Evolutionary conservation across 331 rosid genomes (phyloP).

Genomic region (Rosa hybrid): DNA sequence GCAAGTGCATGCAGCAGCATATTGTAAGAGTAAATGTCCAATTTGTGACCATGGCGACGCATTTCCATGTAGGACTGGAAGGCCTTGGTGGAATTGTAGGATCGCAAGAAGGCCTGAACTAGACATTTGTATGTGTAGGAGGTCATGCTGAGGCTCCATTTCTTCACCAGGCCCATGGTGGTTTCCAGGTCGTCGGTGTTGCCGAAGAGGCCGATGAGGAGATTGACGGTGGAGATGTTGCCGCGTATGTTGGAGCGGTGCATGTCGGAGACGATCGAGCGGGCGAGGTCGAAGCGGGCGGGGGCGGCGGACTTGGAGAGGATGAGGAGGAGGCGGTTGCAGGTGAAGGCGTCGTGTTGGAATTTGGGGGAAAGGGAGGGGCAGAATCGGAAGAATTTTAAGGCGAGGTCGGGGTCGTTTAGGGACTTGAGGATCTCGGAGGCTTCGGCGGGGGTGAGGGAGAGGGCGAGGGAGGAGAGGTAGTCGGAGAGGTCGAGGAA

Average conservation of each 20-base stretch:
- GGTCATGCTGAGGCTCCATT: slow-evolving; percentile 72
- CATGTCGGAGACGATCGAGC: slow-evolving; percentile 58
- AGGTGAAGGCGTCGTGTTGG: slow-evolving; percentile 74
- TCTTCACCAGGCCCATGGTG: slow-evolving; percentile 58
- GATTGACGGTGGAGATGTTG: slow-evolving; percentile 78
- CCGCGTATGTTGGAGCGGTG: slow-evolving; percentile 48
- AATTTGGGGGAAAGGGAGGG: slow-evolving; percentile 63
- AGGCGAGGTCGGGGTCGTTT: slow-evolving; percentile 60
- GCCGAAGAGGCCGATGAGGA: slow-evolving; percentile 67
- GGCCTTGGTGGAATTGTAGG: slow-evolving; percentile 47
- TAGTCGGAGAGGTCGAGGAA: slow-evolving; percentile 80
- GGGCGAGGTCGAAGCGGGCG: slow-evolving; percentile 51
- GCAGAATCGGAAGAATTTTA: slow-evolving; percentile 73
- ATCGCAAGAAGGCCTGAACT: slow-evolving; percentile 84
- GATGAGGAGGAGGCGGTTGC: slow-evolving; percentile 72
- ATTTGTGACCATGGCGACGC: slow-evolving; percentile 52
- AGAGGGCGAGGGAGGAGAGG: slow-evolving; percentile 58
- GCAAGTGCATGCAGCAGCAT: slow-evolving; percentile 86
- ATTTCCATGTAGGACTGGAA: slow-evolving; percentile 56
- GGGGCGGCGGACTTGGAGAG: slow-evolving; percentile 71
- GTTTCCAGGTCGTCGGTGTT: slow-evolving; percentile 47
- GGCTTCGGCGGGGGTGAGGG: slow-evolving; percentile 72
- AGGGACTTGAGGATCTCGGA: slow-evolving; percentile 82
- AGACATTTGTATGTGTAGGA: slow-evolving; percentile 83
- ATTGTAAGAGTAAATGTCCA: slow-evolving; percentile 74